Conservation (phyloP, 208 protist genomes). For the Leishmania mexicana region DNA sequence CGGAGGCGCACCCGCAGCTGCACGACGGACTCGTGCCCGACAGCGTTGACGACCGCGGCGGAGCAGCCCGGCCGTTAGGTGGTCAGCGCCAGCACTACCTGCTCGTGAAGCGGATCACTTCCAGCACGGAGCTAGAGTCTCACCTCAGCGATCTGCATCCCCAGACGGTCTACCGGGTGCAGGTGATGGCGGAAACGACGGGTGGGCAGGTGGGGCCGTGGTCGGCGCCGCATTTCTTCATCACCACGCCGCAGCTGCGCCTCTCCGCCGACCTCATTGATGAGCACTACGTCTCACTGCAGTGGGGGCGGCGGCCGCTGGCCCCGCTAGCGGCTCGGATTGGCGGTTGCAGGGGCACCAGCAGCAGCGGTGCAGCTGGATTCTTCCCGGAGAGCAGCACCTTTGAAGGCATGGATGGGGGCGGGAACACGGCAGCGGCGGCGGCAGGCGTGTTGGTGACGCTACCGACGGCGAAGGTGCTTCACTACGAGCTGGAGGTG, state of each 20-base stretch:
- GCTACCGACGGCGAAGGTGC: slow-evolving; percentile 42
- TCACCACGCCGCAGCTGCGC: slow-evolving; percentile 72
- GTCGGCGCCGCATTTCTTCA: slow-evolving; percentile 66
- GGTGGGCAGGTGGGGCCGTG: slow-evolving; percentile 80
- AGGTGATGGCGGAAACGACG: slow-evolving; percentile 82
- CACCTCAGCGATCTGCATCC: slow-evolving; percentile 15
- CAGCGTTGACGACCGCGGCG: background rate
- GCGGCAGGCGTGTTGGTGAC: slow-evolving; percentile 7
- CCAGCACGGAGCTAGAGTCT: slow-evolving; percentile 22
- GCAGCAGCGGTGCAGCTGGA: background rate
- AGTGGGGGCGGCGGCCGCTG: slow-evolving; percentile 52
- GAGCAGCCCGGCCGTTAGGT: no score
- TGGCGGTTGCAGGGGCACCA: background rate
- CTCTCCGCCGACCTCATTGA: slow-evolving; percentile 52
- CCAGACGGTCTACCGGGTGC: slow-evolving; percentile 73
- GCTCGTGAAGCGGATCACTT: slow-evolving; percentile 31
- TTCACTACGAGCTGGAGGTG: slow-evolving; percentile 69
- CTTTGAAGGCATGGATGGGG: background rate
- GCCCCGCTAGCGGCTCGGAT: slow-evolving; percentile 26
- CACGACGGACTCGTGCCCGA: slow-evolving; percentile 27
- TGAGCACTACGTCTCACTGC: slow-evolving; percentile 72
- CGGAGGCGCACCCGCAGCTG: slow-evolving; percentile 23
- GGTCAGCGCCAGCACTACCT: slow-evolving; percentile 26
- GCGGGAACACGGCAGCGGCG: background rate
- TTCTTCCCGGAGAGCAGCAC: background rate